Evolutionary conservation across 192 early-diverging fungal species (phyloP).

Genomic region (Chytriomyces confervae): DNA sequence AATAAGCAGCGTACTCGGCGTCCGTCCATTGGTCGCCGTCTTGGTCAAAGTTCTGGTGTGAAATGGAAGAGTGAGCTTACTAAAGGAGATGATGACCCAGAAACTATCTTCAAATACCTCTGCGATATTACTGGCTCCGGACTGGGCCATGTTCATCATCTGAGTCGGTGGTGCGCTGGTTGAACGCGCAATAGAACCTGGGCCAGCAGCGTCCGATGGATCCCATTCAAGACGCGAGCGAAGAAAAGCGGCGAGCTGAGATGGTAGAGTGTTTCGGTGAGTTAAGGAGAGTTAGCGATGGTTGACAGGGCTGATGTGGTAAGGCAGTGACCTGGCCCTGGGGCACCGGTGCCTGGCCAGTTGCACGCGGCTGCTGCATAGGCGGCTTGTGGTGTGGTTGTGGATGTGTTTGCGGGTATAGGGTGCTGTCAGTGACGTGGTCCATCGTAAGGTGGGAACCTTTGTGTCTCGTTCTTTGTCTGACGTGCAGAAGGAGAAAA

Average conservation of each 20-base stretch:
- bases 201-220: constrained; percentile 5
- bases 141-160: constrained; percentile 48
- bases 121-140: background rate
- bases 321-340: too few relatives aligned
- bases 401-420: too few relatives aligned
- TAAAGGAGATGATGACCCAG: background rate
- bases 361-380: background rate
- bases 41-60: background rate
- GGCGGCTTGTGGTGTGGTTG: background rate
- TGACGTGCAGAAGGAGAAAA: too few relatives aligned
- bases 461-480: too few relatives aligned
- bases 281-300: too few relatives aligned
- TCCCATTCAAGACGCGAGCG: constrained; percentile 45
- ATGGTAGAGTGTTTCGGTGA: background rate
- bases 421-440: too few relatives aligned
- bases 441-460: too few relatives aligned
- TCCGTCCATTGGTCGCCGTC: constrained; percentile 63
- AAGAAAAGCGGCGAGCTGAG: constrained; percentile 51
- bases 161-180: constrained; percentile 80
- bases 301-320: too few relatives aligned
- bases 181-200: constrained; percentile 60
- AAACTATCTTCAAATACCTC: background rate
- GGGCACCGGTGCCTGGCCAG: constrained; percentile 63
- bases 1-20: constrained; percentile 71
- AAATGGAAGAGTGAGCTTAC: too few relatives aligned